Evolutionary conservation across 1,139 yeast genomes (phyloP), one percentile per base, ranked within the genome.

Genomic region (Sporopachydermia cereana): DNA sequence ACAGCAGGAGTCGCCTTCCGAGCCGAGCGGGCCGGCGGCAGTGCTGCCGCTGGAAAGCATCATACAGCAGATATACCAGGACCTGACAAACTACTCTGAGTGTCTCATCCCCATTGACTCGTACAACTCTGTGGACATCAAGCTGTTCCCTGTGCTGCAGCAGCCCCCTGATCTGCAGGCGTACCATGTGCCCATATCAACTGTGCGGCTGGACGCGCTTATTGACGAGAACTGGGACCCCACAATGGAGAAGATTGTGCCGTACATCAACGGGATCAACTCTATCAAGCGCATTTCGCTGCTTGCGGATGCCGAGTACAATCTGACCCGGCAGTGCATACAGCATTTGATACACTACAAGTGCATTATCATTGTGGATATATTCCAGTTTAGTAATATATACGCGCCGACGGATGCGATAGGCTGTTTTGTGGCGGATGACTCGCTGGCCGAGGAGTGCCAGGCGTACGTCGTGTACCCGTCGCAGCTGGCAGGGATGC

Each of bases 191-290:
- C 98, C 98, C 0, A 76, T 88, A 2, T 76, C 94, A 3, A 81
- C 91, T 0, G 95, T 89, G 1, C 77, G 79, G 46, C 64, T 89
- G 31, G 71, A 71, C 36, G 68, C 76, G 31, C 67, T 91, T 51
- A 79, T 85, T 29, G 98, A 91, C 61, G 83, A 83, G 3, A 84
- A 84, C 54, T 91, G 98, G 97, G 98, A 91, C 58, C 96, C 97
- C 1, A 91, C 97, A 2, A 83, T 91, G 93, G 69, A 86, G 41
- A 17, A 9, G 47, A 84, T 91, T 29, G 64, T 86, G 14, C 96
- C 96, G 0, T 83, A 71, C 53, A 85, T 91, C 42, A 77, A 93
- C 57, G 98, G 99, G 1, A 69, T 88, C 44, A 89, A 91, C 57
- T 84, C 94, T 2, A 77, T 91, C 18, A 72, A 77, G 39, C 74